These are phyloP conservation scores for Alopecurus myosuroides DNA, from an alignment of 176 grass and related monocot species.

Conservation along the genomic window DNA sequence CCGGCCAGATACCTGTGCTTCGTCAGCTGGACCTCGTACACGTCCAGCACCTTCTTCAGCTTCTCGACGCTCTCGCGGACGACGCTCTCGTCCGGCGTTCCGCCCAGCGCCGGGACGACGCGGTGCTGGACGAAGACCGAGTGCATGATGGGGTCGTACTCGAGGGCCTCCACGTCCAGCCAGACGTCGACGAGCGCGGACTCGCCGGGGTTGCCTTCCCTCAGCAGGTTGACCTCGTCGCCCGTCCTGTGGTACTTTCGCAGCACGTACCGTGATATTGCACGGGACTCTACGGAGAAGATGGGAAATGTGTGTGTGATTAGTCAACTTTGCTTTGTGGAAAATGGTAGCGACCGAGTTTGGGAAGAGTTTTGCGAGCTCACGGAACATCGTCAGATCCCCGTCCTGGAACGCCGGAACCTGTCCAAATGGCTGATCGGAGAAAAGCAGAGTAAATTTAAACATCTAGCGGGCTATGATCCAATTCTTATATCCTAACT, in stretches of 20 bases:
- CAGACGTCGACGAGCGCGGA: background rate
- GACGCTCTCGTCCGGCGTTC: background rate
- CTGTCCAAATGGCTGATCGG: background rate
- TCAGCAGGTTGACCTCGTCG: background rate
- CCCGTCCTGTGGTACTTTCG: background rate
- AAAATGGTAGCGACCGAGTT: background rate
- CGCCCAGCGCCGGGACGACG: background rate
- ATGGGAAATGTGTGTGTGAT: background rate
- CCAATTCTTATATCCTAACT: background rate
- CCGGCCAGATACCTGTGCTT: constrained; percentile 1
- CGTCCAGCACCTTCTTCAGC: background rate
- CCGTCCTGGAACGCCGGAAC: background rate
- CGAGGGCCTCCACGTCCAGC: background rate
- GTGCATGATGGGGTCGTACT: background rate
- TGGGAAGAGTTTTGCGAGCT: background rate
- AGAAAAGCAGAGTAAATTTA: background rate
- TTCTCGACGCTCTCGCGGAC: background rate
- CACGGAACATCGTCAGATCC: background rate
- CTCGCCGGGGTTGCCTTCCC: background rate
- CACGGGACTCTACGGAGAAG: background rate
- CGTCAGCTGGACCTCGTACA: background rate
- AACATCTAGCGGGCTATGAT: background rate
- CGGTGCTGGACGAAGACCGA: background rate
- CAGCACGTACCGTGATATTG: background rate
- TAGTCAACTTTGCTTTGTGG: background rate